Conservation (phyloP, 345 rosid genomes). For the Hibiscus syriacus region DNA sequence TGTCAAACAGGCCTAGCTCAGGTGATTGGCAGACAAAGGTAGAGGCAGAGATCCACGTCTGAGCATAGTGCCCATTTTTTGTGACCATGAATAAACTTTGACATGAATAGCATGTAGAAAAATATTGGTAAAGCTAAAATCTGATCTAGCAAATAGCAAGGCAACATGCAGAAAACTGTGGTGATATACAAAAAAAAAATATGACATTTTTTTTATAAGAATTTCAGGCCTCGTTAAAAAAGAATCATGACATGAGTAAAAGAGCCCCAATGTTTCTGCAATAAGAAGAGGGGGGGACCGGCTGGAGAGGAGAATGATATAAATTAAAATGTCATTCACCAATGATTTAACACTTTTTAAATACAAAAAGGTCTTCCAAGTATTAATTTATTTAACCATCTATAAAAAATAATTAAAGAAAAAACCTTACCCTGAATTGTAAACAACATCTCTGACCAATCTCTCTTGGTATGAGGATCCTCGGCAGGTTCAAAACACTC, state of each 20-base stretch:
- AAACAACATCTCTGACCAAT: constrained; percentile 57
- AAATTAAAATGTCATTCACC: background rate
- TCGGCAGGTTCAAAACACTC: constrained; percentile 61
- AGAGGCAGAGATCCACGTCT: background rate
- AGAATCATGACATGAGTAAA: too few relatives aligned
- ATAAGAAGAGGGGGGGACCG: background rate
- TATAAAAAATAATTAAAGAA: background rate
- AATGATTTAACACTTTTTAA: background rate
- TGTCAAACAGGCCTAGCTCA: background rate
- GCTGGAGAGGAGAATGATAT: background rate
- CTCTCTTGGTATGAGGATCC: constrained; percentile 44
- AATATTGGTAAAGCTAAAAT: background rate
- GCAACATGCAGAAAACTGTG: background rate
- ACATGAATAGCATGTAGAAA: background rate
- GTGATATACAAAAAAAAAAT: background rate
- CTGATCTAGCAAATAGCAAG: background rate
- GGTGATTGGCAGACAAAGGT: background rate
- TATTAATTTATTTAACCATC: background rate
- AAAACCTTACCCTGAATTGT: constrained; percentile 29
- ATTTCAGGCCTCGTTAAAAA: too few relatives aligned
- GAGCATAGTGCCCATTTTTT: background rate
- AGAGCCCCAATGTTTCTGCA: background rate
- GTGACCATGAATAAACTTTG: background rate
- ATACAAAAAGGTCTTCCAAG: background rate
- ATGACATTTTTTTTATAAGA: too few relatives aligned